phyloP scores from a whole-genome alignment of 495 filamentous ascomycete genomes.

The Podospora bellae-mahoneyi region DNA sequence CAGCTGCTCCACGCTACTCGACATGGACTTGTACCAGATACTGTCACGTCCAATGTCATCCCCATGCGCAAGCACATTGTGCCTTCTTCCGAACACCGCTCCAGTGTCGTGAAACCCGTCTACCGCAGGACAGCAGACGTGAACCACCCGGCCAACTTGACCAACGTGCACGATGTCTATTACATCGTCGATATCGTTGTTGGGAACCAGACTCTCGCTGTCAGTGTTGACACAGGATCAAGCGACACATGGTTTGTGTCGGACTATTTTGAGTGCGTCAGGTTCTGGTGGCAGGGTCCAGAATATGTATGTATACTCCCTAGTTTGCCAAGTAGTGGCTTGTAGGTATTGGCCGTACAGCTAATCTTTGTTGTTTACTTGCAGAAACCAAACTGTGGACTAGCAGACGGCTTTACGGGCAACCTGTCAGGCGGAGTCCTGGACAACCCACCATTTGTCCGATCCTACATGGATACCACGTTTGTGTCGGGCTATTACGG shows the following conservation, averaged over 20 bases:
- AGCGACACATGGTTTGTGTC: conserved; percentile 59
- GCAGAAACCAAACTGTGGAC: conserved; percentile 42
- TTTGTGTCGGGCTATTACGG: conserved; percentile 53
- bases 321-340: too few species aligned
- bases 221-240: conserved; percentile 61
- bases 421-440: conserved; percentile 42
- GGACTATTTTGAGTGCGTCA: conserved; percentile 47
- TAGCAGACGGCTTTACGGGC: conserved; percentile 46
- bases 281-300: conserved; percentile 22
- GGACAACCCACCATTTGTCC: conserved; percentile 48
- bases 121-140: background rate
- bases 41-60: conserved; percentile 7
- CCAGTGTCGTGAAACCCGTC: background rate
- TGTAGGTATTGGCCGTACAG: too few species aligned
- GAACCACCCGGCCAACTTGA: conserved; percentile 17
- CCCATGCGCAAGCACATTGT: conserved; percentile 11
- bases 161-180: conserved; percentile 34
- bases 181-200: conserved; percentile 39
- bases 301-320: background rate
- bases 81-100: background rate
- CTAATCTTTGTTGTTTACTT: too few species aligned
- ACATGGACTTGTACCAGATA: background rate
- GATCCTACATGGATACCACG: conserved; percentile 56
- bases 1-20: background rate
- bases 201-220: conserved; percentile 43